A percentile compares a stretch with the other conserved stretches of the same genome.
These are phyloP conservation scores for Geotrichum ghanense DNA, from an alignment of 805 yeast species.

Conservation along the genomic window DNA sequence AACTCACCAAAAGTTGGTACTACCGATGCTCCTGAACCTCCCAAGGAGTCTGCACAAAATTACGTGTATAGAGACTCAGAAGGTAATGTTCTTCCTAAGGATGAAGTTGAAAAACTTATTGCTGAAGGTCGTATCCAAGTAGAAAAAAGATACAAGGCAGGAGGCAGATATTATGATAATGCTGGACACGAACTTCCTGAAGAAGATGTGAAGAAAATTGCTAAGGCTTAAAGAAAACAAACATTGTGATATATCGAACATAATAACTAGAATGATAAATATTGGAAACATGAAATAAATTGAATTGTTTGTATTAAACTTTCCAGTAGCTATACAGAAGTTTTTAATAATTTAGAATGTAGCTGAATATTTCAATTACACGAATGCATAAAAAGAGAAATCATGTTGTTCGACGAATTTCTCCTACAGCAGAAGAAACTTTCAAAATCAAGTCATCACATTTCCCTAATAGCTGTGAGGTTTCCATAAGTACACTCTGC, in stretches of 20 bases:
- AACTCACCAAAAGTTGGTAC: neutral
- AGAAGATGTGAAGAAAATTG: slow-evolving; percentile 3
- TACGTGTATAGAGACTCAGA: slow-evolving; percentile 27
- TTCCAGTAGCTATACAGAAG: too few relatives aligned
- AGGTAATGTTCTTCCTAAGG: slow-evolving; percentile 26
- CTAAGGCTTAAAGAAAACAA: slow-evolving; percentile 3
- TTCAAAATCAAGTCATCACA: slow-evolving; percentile 56
- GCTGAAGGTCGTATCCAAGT: slow-evolving; percentile 12
- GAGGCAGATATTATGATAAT: slow-evolving; percentile 7
- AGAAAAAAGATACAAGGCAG: slow-evolving; percentile 7
- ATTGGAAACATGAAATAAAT: too few relatives aligned
- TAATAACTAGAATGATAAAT: too few relatives aligned
- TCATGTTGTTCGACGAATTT: slow-evolving; percentile 14
- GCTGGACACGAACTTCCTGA: slow-evolving; percentile 11
- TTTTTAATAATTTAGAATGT: too few relatives aligned
- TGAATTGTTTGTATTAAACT: too few relatives aligned
- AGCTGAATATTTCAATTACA: too few relatives aligned
- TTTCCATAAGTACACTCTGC: slow-evolving; percentile 91
- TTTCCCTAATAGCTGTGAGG: slow-evolving; percentile 65
- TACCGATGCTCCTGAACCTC: neutral
- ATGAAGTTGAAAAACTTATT: slow-evolving; percentile 10
- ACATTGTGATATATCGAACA: too few relatives aligned
- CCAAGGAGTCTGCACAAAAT: slow-evolving; percentile 5
- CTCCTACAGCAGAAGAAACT: slow-evolving; percentile 39
- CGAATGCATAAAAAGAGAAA: neutral